Evolutionary conservation across 129 eudicot species (phyloP).

Genomic region (Silybum marianum): DNA sequence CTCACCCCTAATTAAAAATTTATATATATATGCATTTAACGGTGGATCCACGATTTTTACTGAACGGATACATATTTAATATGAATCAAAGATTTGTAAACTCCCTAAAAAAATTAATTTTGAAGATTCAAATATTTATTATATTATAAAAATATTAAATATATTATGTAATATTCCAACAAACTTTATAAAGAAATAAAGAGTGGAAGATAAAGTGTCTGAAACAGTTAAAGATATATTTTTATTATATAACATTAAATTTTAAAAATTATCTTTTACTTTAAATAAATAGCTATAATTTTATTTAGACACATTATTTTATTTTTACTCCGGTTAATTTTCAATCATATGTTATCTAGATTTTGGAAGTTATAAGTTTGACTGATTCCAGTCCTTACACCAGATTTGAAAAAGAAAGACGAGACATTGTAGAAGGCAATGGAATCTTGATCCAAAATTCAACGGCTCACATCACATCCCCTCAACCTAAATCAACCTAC

Average conservation of each 20-base stretch:
- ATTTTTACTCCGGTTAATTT: not conserved
- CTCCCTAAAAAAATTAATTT: no score
- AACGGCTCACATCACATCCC: not conserved
- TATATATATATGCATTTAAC: not conserved
- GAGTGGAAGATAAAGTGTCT: not conserved
- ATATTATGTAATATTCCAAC: not conserved
- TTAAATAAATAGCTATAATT: no score
- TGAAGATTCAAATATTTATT: not conserved
- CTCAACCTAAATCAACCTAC: not conserved
- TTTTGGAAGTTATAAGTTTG: not conserved
- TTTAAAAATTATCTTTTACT: no score
- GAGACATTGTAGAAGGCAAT: not conserved
- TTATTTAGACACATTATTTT: no score
- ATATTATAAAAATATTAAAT: not conserved
- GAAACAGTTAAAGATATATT: not conserved
- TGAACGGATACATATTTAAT: not conserved
- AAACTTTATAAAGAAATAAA: no score
- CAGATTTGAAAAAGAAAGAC: not conserved
- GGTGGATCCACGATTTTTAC: not conserved
- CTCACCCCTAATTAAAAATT: no score
- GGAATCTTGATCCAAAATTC: not conserved
- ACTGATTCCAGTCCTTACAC: not conserved
- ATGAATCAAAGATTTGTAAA: no score
- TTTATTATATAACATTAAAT: not conserved
- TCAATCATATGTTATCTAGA: not conserved